phyloP scores from a whole-genome alignment of 768 basidiomycete species.

The Lyophyllum decastes region DNA sequence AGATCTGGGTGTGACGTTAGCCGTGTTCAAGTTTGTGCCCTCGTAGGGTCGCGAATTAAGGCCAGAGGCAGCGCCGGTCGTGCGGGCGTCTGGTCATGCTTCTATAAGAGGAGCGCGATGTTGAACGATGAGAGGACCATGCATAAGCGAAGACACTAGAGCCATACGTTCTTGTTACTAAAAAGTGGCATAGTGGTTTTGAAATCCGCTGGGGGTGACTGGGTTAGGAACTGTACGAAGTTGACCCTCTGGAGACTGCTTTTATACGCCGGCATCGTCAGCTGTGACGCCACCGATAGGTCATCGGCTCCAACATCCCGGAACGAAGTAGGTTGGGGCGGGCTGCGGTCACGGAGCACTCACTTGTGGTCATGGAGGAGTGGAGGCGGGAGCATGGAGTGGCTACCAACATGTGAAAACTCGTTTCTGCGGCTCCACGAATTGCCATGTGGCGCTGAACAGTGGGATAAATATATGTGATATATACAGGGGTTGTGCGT shows the following conservation, averaged over 20 bases:
- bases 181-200: constrained; percentile 30
- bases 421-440: no score
- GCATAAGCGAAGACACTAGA: not conserved
- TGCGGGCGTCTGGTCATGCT: constrained; percentile 10
- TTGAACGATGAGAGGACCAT: not conserved
- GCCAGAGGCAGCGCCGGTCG: not conserved
- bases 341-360: not conserved
- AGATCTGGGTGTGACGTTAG: not conserved
- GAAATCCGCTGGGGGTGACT: not conserved
- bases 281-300: constrained; percentile 5
- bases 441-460: not conserved
- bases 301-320: constrained; percentile 1
- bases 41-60: not conserved
- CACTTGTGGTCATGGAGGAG: not conserved
- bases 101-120: not conserved
- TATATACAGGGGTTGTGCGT: constrained; percentile 2
- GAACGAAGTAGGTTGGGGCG: not conserved
- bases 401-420: not conserved
- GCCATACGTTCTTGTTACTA: constrained; percentile 22
- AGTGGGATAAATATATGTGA: not conserved
- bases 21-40: not conserved
- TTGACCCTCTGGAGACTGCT: not conserved
- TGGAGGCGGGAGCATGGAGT: not conserved
- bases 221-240: not conserved
- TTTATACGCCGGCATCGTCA: not conserved